A percentile compares a stretch with the other conserved stretches of the same genome.
These are phyloP conservation scores for Backusella sp. DNA, from an alignment of 192 early-diverging fungal genomes.

Conservation along the genomic window DNA sequence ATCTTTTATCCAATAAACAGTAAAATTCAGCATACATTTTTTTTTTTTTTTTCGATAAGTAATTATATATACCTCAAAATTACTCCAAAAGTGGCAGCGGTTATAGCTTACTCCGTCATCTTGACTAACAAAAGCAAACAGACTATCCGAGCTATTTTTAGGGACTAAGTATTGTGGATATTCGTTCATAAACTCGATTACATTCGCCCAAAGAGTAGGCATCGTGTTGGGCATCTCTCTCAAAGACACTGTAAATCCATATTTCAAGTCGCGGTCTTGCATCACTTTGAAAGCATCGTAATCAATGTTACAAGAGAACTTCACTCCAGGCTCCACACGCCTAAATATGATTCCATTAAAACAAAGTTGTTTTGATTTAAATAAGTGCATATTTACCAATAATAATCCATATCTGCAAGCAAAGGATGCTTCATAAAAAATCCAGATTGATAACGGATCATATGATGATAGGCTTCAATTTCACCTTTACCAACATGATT, in stretches of 20 bases:
- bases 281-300: conserved; percentile 85
- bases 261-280: conserved; percentile 74
- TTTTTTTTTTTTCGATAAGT: not conserved
- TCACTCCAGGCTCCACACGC: conserved; percentile 81
- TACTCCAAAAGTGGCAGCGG: conserved; percentile 83
- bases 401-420: conserved; percentile 71
- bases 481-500: conserved; percentile 59
- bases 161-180: conserved; percentile 51
- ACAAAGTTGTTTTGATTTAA: not conserved
- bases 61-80: conserved; percentile 69
- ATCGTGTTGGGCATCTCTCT: conserved; percentile 67
- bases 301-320: conserved; percentile 78
- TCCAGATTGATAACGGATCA: conserved; percentile 79
- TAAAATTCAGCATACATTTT: not conserved
- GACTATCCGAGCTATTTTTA: conserved; percentile 33
- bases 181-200: conserved; percentile 44
- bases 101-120: conserved; percentile 62
- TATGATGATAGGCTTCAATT: conserved; percentile 69
- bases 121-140: conserved; percentile 51
- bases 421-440: conserved; percentile 79
- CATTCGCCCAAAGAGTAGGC: conserved; percentile 65
- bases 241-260: conserved; percentile 76
- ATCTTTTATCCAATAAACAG: conserved; percentile 23
- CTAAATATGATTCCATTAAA: conserved; percentile 10
- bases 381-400: conserved; percentile 53